Percentiles rank a stretch among this genome's conserved stretches.
These are phyloP conservation scores for Clohesyomyces aquaticus DNA, from an alignment of 495 filamentous ascomycete species.

Conservation along the genomic window DNA sequence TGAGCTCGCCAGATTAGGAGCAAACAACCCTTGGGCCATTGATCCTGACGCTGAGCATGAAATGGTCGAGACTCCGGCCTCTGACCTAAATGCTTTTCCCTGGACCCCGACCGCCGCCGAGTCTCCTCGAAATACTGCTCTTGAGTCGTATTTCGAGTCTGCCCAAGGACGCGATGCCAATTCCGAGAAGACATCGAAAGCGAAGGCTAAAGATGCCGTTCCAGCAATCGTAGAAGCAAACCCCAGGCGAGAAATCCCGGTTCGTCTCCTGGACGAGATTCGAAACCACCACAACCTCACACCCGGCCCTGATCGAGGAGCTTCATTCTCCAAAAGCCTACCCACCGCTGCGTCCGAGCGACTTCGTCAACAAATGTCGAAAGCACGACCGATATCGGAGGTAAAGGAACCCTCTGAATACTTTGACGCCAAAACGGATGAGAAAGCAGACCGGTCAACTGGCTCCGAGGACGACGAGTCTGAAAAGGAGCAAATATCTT, in stretches of 20 bases:
- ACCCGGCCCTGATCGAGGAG: conserved; percentile 55
- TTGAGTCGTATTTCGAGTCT: conserved; percentile 26
- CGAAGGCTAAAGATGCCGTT: conserved; percentile 37
- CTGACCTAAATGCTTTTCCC: conserved; percentile 3
- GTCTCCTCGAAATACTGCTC: conserved; percentile 10
- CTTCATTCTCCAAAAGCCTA: conserved; percentile 61
- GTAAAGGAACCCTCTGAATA: conserved; percentile 25
- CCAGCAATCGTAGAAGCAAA: conserved; percentile 30
- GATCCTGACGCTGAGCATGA: background rate
- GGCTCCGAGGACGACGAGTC: conserved; percentile 74
- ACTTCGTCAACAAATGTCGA: conserved; percentile 2
- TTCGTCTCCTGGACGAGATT: conserved; percentile 65
- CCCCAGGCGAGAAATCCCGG: conserved; percentile 48
- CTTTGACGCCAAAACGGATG: conserved; percentile 44
- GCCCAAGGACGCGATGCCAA: background rate
- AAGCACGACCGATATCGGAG: conserved; percentile 3
- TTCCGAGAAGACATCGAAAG: conserved; percentile 5
- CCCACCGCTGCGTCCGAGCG: conserved; percentile 51
- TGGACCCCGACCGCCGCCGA: conserved; percentile 11
- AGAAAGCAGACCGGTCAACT: conserved; percentile 38
- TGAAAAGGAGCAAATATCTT: conserved; percentile 91
- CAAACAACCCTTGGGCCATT: background rate
- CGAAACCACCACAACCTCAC: conserved; percentile 61
- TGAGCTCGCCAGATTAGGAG: background rate
- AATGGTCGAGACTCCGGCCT: background rate